These are phyloP conservation scores for Periconia sp. DNA, from an alignment of 2,329 filamentous ascomycete species.

Conservation along the genomic window DNA sequence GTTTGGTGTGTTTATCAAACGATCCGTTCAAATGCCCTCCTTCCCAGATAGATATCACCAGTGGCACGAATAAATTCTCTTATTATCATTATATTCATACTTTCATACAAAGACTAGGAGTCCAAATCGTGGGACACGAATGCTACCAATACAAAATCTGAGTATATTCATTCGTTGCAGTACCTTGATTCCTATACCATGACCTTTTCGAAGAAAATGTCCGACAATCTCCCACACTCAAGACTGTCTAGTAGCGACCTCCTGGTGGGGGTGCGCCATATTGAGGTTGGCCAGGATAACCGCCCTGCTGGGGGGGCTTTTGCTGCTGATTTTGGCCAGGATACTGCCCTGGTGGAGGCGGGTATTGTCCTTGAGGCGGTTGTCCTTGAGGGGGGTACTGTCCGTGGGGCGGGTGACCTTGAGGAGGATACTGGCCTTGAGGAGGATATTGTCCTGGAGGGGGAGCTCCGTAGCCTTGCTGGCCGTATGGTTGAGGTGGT, in stretches of 20 bases:
- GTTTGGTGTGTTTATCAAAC: no score
- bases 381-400: background rate
- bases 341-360: constrained; percentile 10
- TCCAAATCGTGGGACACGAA: no score
- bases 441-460: constrained; percentile 21
- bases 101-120: no score
- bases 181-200: background rate
- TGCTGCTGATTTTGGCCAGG: constrained; percentile 11
- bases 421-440: constrained; percentile 18
- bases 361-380: constrained; percentile 13
- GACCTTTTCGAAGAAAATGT: no score
- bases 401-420: constrained; percentile 9
- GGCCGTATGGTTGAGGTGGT: constrained; percentile 30
- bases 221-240: background rate
- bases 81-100: no score
- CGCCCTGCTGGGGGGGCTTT: constrained; percentile 14
- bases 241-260: constrained; percentile 17
- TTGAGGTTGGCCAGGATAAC: constrained; percentile 12
- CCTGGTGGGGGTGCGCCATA: constrained; percentile 19
- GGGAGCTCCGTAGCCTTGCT: constrained; percentile 23
- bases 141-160: no score
- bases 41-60: no score
- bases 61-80: no score
- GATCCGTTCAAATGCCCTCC: no score
- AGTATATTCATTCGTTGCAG: background rate